phyloP scores from a whole-genome alignment of 2,329 filamentous ascomycete species.

The Zalaria obscura region DNA sequence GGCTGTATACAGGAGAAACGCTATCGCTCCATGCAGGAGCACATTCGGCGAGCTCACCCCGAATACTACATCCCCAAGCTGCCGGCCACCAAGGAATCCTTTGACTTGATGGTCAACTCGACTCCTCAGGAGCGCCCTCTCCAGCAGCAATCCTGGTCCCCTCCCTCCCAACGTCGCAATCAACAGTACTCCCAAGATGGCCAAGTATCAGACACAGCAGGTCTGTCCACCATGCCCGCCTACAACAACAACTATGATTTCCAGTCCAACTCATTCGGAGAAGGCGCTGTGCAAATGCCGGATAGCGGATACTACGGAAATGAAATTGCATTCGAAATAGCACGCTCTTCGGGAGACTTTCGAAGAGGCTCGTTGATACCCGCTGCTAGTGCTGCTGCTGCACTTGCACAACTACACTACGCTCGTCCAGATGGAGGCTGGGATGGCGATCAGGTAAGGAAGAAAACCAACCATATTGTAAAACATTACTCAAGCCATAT shows the following conservation, averaged over 20 bases:
- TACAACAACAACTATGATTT: slow-evolving; percentile 17
- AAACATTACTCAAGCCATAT: slow-evolving; percentile 1
- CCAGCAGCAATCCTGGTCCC: slow-evolving; percentile 17
- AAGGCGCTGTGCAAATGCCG: slow-evolving; percentile 15
- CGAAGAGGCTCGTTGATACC: slow-evolving; percentile 48
- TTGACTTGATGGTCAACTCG: slow-evolving; percentile 88
- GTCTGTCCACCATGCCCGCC: slow-evolving; percentile 17
- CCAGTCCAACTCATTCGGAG: slow-evolving; percentile 18
- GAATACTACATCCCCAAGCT: slow-evolving; percentile 97
- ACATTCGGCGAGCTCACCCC: slow-evolving; percentile 91
- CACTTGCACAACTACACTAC: slow-evolving; percentile 70
- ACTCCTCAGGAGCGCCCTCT: slow-evolving; percentile 57
- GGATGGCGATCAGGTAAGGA: slow-evolving; percentile 62
- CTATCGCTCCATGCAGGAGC: slow-evolving; percentile 98
- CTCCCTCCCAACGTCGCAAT: slow-evolving; percentile 6
- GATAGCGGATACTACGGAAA: slow-evolving; percentile 8
- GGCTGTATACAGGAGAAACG: slow-evolving; percentile 59
- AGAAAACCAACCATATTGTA: slow-evolving; percentile 3
- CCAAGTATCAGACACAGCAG: slow-evolving; percentile 18
- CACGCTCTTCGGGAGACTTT: slow-evolving; percentile 54
- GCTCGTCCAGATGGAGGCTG: slow-evolving; percentile 64
- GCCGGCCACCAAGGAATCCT: slow-evolving; percentile 95
- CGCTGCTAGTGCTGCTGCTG: slow-evolving; percentile 68
- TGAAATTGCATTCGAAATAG: slow-evolving; percentile 19
- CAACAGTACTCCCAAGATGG: slow-evolving; percentile 11